A percentile compares a stretch with the other conserved stretches of the same genome.
Evolutionary conservation across 352 stramenopile genomes (phyloP).

Genomic region (Globisporangium recalcitrans): DNA sequence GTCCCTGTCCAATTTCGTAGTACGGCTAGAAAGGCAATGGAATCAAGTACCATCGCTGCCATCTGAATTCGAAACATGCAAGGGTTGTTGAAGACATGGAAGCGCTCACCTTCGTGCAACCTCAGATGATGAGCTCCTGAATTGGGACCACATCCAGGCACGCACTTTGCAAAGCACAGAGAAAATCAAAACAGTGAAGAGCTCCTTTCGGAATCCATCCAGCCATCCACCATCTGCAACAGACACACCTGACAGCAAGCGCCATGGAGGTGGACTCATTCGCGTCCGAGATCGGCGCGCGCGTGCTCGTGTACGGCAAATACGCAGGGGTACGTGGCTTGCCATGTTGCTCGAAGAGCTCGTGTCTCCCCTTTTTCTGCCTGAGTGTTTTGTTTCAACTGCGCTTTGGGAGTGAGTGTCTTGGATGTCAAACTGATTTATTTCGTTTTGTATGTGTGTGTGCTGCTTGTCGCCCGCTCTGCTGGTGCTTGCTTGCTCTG

Average conservation of each 20-base stretch:
- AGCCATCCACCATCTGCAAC: background rate
- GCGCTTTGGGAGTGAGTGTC: constrained; percentile 1
- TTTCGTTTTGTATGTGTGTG: constrained; percentile 12
- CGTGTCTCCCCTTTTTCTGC: background rate
- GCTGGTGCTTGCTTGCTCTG: constrained; percentile 7
- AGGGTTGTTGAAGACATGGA: background rate
- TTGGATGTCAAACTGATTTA: background rate
- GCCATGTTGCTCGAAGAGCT: background rate
- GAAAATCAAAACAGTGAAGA: background rate
- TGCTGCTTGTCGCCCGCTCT: background rate
- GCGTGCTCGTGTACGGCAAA: constrained; percentile 77
- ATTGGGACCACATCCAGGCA: background rate
- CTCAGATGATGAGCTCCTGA: background rate
- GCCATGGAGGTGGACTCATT: constrained; percentile 29
- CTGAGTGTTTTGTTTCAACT: background rate
- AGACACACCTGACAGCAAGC: constrained; percentile 12
- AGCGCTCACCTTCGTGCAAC: background rate
- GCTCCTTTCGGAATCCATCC: constrained; percentile 3
- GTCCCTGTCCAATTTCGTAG: background rate
- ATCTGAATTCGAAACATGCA: background rate
- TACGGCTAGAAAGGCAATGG: background rate
- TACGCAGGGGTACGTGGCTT: constrained; percentile 57
- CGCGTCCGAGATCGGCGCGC: constrained; percentile 29
- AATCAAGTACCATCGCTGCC: background rate
- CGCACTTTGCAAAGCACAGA: background rate